These are phyloP conservation scores for Leccinum disarticulatum DNA, from an alignment of 768 basidiomycete species.

Conservation along the genomic window DNA sequence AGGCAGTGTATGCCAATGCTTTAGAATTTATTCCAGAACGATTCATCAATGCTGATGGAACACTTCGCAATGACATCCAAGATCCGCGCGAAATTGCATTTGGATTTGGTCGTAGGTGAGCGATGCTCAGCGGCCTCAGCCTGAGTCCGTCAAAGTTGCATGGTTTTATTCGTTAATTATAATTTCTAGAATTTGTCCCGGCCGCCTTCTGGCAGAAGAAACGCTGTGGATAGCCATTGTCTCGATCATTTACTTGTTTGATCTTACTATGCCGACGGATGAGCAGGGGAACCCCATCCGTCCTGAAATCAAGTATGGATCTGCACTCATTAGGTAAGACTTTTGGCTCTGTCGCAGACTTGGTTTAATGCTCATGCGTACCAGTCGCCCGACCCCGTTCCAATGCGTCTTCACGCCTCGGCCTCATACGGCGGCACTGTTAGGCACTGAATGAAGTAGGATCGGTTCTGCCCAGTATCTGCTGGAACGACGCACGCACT, in stretches of 20 bases:
- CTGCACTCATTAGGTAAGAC: slow-evolving; percentile 1
- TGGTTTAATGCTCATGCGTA: background rate
- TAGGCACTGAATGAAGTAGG: background rate
- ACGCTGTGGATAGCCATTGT: slow-evolving; percentile 5
- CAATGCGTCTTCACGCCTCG: slow-evolving; percentile 1
- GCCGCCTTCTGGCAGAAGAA: slow-evolving; percentile 6
- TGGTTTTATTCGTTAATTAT: background rate
- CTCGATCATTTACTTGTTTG: slow-evolving; percentile 1
- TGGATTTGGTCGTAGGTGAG: slow-evolving; percentile 8
- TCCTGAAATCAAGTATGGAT: background rate
- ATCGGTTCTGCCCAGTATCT: background rate
- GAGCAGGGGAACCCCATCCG: background rate
- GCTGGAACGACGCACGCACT: background rate
- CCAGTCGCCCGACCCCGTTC: background rate
- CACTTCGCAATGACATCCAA: too few species aligned
- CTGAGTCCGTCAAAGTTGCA: background rate
- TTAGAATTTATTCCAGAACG: slow-evolving; percentile 2
- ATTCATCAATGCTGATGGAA: background rate
- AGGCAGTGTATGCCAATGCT: slow-evolving; percentile 1
- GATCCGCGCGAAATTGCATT: background rate
- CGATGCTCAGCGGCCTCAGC: background rate
- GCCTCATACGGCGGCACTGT: background rate
- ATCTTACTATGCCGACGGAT: slow-evolving; percentile 4
- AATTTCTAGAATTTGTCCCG: slow-evolving; percentile 1
- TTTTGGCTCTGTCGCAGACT: background rate